Conservation (phyloP, 345 rosid genomes). For the Atalantia buxifolia region DNA sequence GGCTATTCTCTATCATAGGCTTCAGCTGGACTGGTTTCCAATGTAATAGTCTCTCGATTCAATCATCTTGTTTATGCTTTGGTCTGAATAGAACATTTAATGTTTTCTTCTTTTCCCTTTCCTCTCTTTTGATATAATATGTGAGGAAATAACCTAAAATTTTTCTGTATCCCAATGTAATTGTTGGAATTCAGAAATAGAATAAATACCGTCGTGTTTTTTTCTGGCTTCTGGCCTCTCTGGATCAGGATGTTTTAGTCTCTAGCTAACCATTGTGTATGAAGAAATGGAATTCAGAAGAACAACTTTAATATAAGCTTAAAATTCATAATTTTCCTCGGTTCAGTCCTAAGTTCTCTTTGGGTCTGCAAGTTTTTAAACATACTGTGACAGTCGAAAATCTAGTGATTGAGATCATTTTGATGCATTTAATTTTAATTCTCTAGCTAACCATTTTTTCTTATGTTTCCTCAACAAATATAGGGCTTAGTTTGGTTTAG, state of each 20-base stretch:
- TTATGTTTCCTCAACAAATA: background rate
- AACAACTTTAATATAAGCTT: too few relatives aligned
- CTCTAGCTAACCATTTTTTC: background rate
- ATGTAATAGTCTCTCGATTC: slow-evolving; percentile 43
- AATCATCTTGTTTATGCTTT: slow-evolving; percentile 11
- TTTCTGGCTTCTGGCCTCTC: too few relatives aligned
- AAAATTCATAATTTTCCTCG: too few relatives aligned
- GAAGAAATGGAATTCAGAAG: too few relatives aligned
- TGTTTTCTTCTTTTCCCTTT: background rate
- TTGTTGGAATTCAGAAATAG: background rate
- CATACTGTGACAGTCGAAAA: background rate
- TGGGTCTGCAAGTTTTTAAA: background rate
- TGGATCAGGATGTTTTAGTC: too few relatives aligned
- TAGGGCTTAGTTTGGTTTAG: background rate
- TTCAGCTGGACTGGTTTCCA: slow-evolving; percentile 97
- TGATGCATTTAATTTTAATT: background rate
- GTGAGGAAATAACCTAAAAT: background rate
- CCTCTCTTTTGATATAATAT: background rate
- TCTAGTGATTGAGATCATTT: background rate
- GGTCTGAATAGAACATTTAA: background rate
- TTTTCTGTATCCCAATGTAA: background rate
- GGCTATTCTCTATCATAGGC: slow-evolving; percentile 90
- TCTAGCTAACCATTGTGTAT: too few relatives aligned
- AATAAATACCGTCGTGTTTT: background rate
- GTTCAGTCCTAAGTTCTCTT: too few relatives aligned